Conservation (phyloP, 176 grass and related monocot species). For the Carex littledalei region DNA sequence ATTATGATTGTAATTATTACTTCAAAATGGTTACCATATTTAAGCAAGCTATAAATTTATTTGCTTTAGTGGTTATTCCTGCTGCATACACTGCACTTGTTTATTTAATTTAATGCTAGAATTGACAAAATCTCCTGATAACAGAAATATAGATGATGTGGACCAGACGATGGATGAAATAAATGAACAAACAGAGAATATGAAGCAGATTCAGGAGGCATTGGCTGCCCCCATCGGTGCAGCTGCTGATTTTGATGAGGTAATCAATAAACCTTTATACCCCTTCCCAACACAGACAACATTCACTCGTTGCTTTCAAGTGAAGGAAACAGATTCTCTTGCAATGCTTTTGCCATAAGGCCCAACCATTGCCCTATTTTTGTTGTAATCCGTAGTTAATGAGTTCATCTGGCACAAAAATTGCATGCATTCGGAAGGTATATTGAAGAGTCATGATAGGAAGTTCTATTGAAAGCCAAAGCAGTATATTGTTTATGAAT, state of each 20-base stretch:
- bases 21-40: neutral
- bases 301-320: neutral
- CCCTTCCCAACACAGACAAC: neutral
- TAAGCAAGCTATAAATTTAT: neutral
- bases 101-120: constrained; percentile 15
- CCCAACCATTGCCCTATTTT: neutral
- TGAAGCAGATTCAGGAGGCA: constrained; percentile 92
- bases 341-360: neutral
- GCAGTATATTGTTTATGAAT: neutral
- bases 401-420: neutral
- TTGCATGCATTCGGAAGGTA: neutral
- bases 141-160: constrained; percentile 91
- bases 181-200: constrained; percentile 93
- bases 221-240: constrained; percentile 72
- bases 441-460: neutral
- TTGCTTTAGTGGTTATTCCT: constrained; percentile 3
- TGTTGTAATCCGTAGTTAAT: neutral
- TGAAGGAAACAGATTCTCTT: neutral
- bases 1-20: constrained; percentile 12
- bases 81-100: neutral
- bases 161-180: constrained; percentile 99
- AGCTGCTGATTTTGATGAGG: constrained; percentile 92
- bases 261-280: constrained; percentile 15
- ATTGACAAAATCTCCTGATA: constrained; percentile 12
- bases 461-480: neutral